A percentile compares a stretch with the other conserved stretches of the same genome.
Evolutionary conservation across 2,329 filamentous ascomycete species (phyloP).

Genomic region (Trichoderma oligosporum): DNA sequence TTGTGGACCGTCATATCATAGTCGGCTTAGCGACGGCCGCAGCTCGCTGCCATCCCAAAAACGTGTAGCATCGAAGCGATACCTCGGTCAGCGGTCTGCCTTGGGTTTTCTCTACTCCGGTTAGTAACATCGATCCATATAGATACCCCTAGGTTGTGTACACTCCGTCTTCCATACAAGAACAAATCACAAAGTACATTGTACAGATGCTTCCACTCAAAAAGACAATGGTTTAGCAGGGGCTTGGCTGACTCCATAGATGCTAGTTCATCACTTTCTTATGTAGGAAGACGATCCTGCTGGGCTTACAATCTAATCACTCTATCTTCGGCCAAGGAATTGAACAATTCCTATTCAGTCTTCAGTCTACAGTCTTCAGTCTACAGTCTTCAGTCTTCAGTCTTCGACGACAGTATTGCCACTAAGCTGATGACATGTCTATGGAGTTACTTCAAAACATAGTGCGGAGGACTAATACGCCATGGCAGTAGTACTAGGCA

Average conservation of each 20-base stretch:
- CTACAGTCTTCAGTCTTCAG: too few relatives aligned
- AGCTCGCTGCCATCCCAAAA: slow-evolving; percentile 14
- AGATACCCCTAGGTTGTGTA: neutral
- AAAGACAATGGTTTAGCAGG: too few relatives aligned
- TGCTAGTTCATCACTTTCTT: too few relatives aligned
- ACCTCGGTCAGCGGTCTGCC: slow-evolving; percentile 17
- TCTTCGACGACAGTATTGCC: neutral
- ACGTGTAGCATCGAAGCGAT: slow-evolving; percentile 3
- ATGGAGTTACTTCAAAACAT: neutral
- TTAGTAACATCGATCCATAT: neutral
- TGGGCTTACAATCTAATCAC: too few relatives aligned
- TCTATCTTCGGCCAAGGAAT: too few relatives aligned
- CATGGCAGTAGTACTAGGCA: neutral
- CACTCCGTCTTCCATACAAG: too few relatives aligned
- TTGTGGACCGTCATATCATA: slow-evolving; percentile 1
- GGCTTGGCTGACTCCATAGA: too few relatives aligned
- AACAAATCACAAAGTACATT: too few relatives aligned
- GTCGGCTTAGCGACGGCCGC: slow-evolving; percentile 23
- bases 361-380: too few relatives aligned
- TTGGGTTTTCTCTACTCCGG: neutral
- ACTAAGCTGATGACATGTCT: neutral
- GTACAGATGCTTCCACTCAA: too few relatives aligned
- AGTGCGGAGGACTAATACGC: neutral
- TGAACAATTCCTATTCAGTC: too few relatives aligned
- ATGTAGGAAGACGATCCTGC: too few relatives aligned